phyloP scores from a whole-genome alignment of 1,284 basidiomycete genomes.

The Inonotus hispidus region DNA sequence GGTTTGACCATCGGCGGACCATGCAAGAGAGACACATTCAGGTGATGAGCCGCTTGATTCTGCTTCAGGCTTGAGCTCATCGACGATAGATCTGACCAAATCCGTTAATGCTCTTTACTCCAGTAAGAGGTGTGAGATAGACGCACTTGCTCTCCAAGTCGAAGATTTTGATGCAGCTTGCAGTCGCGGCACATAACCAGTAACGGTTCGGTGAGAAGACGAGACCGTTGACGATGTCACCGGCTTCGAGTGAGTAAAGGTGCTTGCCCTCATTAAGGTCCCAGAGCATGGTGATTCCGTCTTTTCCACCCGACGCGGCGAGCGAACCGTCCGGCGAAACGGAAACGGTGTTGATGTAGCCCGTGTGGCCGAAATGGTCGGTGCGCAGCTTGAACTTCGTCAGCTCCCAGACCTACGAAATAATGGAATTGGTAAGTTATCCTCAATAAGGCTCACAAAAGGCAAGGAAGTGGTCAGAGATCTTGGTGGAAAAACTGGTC shows the following conservation, averaged over 20 bases:
- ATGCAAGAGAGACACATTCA: conserved; percentile 96
- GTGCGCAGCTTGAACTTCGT: conserved; percentile 99
- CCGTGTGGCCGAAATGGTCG: conserved; percentile 99
- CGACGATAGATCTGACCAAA: conserved; percentile 84
- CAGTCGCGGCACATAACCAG: conserved; percentile 99
- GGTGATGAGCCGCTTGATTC: conserved; percentile 83
- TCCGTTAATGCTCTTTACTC: neutral
- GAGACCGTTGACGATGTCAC: conserved; percentile 97
- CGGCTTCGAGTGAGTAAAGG: conserved; percentile 99
- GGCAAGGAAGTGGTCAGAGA: conserved; percentile 46
- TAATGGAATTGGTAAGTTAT: conserved; percentile 18
- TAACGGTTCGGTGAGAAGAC: conserved; percentile 99
- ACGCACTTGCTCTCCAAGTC: conserved; percentile 96
- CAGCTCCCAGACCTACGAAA: conserved; percentile 93
- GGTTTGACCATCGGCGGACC: conserved; percentile 98
- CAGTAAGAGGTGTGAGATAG: neutral
- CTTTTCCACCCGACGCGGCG: conserved; percentile 98
- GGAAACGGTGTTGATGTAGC: conserved; percentile 98
- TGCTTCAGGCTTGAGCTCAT: conserved; percentile 93
- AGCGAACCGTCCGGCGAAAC: conserved; percentile 99
- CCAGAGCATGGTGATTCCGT: conserved; percentile 99
- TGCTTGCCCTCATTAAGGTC: conserved; percentile 99
- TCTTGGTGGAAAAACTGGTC: conserved; percentile 70
- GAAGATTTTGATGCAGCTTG: conserved; percentile 98
- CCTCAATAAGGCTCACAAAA: conserved; percentile 4